Conservation (phyloP, 2,329 filamentous ascomycete species). For the Lecanicillium sp. region DNA sequence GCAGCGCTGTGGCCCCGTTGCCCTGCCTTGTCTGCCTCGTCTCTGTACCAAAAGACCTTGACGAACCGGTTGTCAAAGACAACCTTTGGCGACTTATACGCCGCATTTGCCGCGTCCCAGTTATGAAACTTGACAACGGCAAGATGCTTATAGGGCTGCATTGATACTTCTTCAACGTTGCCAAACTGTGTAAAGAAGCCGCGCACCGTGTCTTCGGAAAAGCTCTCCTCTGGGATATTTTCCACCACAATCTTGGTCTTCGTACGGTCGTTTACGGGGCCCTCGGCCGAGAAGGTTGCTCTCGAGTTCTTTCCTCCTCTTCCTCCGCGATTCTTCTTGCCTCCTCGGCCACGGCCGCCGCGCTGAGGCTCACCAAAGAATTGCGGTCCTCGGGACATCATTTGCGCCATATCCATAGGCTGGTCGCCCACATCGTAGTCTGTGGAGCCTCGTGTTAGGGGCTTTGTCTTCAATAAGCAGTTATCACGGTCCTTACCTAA, state of each 20-base stretch:
- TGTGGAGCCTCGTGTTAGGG: background rate
- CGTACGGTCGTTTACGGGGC: conserved; percentile 54
- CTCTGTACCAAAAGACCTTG: conserved; percentile 73
- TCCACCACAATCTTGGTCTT: conserved; percentile 70
- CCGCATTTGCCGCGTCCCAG: conserved; percentile 60
- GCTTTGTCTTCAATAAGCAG: background rate
- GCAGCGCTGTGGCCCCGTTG: conserved; percentile 23
- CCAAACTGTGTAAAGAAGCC: conserved; percentile 70
- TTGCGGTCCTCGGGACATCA: background rate
- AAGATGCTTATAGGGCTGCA: conserved; percentile 60
- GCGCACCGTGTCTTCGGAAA: conserved; percentile 58
- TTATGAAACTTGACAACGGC: conserved; percentile 64
- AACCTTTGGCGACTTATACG: conserved; percentile 70
- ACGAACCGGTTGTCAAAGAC: conserved; percentile 84
- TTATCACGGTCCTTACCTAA: background rate
- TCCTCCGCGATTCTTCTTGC: conserved; percentile 26
- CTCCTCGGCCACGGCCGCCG: conserved; percentile 21
- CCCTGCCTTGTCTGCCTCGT: conserved; percentile 36
- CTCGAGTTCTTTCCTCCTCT: conserved; percentile 31
- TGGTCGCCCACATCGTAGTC: conserved; percentile 1
- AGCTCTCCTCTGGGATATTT: conserved; percentile 67
- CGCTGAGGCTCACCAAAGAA: background rate
- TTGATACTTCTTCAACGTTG: conserved; percentile 53
- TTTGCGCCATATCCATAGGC: conserved; percentile 5
- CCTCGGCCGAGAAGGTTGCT: conserved; percentile 58